These are phyloP conservation scores for Phytophthora boehmeriae DNA, from an alignment of 352 stramenopile genomes.

Conservation along the genomic window DNA sequence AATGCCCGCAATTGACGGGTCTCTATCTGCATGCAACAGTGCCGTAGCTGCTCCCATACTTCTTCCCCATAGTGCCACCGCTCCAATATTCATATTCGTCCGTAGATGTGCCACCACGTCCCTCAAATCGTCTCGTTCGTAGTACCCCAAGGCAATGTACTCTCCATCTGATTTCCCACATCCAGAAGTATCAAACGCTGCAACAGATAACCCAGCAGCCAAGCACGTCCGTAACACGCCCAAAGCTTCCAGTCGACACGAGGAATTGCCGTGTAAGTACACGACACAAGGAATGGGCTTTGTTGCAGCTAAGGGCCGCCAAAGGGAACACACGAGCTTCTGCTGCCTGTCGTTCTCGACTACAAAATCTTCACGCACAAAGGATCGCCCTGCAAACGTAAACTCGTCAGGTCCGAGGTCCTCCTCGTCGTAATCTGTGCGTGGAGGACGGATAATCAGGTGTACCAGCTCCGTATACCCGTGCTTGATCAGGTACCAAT, in stretches of 20 bases:
- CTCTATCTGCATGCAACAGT: slow-evolving; percentile 96
- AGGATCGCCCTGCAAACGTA: slow-evolving; percentile 85
- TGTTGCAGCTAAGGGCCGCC: slow-evolving; percentile 70
- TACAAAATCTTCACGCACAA: slow-evolving; percentile 93
- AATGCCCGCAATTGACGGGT: slow-evolving; percentile 97
- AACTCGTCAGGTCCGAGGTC: slow-evolving; percentile 93
- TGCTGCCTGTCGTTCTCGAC: slow-evolving; percentile 80
- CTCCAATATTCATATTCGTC: slow-evolving; percentile 88
- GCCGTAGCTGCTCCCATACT: slow-evolving; percentile 98
- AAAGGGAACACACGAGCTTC: slow-evolving; percentile 95
- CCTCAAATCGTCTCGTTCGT: slow-evolving; percentile 90
- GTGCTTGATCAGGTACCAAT: slow-evolving; percentile 87
- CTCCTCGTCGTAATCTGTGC: slow-evolving; percentile 91
- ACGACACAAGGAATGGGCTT: slow-evolving; percentile 92
- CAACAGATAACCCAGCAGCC: slow-evolving; percentile 92
- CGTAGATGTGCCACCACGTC: slow-evolving; percentile 95
- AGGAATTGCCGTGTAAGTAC: slow-evolving; percentile 99
- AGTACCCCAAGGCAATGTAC: slow-evolving; percentile 98
- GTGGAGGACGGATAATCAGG: slow-evolving; percentile 96
- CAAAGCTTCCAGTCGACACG: slow-evolving; percentile 94
- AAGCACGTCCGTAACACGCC: slow-evolving; percentile 91
- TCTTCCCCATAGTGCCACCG: slow-evolving; percentile 97
- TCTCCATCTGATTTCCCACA: slow-evolving; percentile 96
- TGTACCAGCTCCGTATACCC: slow-evolving; percentile 97
- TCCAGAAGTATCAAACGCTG: slow-evolving; percentile 97